phyloP scores from a whole-genome alignment of 2,329 filamentous ascomycete genomes.

The Claviceps sp. region DNA sequence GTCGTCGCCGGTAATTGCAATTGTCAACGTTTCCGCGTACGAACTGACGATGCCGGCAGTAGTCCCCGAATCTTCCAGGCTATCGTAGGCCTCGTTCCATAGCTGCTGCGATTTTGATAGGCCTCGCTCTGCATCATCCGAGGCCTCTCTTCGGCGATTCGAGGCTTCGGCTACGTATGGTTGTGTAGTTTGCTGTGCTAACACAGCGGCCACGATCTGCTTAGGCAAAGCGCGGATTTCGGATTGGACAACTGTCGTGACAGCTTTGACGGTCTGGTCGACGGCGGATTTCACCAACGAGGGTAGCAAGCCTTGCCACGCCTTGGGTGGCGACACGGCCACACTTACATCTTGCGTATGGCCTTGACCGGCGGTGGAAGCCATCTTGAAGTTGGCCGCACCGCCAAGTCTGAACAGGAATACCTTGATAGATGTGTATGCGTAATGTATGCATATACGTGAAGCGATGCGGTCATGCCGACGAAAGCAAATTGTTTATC shows the following conservation, averaged over 20 bases:
- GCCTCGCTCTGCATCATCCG: conserved; percentile 1
- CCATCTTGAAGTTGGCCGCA: background rate
- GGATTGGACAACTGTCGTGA: conserved; percentile 5
- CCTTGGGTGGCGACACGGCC: background rate
- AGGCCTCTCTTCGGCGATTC: background rate
- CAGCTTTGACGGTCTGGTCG: conserved; percentile 6
- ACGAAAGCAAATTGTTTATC: background rate
- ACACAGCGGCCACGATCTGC: conserved; percentile 4
- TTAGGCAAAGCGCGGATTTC: conserved; percentile 6
- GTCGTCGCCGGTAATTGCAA: conserved; percentile 6
- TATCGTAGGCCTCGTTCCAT: conserved; percentile 7
- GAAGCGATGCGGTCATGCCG: background rate
- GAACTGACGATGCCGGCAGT: conserved; percentile 6
- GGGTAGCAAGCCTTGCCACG: conserved; percentile 3
- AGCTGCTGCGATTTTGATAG: conserved; percentile 5
- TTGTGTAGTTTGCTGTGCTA: conserved; percentile 1
- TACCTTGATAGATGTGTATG: background rate
- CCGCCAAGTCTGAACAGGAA: background rate
- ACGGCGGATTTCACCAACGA: conserved; percentile 6
- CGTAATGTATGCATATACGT: background rate
- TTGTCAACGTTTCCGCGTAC: conserved; percentile 5
- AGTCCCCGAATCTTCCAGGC: conserved; percentile 3
- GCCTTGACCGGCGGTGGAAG: conserved; percentile 1
- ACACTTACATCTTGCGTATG: conserved; percentile 4
- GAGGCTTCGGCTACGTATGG: background rate